Percentiles rank a stretch among this genome's conserved stretches.
phyloP scores from a whole-genome alignment of 2,329 filamentous ascomycete species.

The Fusarium globosum region DNA sequence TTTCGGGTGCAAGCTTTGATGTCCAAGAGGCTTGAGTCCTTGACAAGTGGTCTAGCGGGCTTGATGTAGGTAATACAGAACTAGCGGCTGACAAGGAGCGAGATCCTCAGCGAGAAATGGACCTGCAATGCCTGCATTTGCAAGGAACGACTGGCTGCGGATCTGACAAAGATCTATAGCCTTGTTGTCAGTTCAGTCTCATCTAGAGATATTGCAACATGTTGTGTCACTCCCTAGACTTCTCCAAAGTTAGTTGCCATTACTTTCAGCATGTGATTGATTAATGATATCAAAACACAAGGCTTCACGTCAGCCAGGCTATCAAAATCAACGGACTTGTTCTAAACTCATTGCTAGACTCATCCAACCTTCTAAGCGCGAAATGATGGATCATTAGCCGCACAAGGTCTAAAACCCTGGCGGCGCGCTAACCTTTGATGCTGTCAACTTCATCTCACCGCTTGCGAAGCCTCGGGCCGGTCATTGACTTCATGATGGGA shows the following conservation, averaged over 20 bases:
- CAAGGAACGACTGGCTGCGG: slow-evolving; percentile 25
- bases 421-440: slow-evolving; percentile 31
- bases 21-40: slow-evolving; percentile 19
- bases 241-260: neutral
- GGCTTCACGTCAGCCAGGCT: slow-evolving; percentile 6
- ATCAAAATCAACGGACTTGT: slow-evolving; percentile 4
- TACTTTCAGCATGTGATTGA: neutral
- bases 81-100: slow-evolving; percentile 28
- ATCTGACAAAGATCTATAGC: slow-evolving; percentile 37
- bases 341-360: slow-evolving; percentile 19
- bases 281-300: slow-evolving; percentile 3
- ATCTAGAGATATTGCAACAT: neutral
- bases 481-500: slow-evolving; percentile 22
- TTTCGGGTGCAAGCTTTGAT: slow-evolving; percentile 25
- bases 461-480: slow-evolving; percentile 25
- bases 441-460: slow-evolving; percentile 40
- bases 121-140: slow-evolving; percentile 16
- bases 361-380: slow-evolving; percentile 21
- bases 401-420: slow-evolving; percentile 34
- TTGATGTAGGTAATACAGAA: slow-evolving; percentile 15
- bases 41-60: slow-evolving; percentile 19
- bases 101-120: slow-evolving; percentile 12
- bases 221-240: neutral
- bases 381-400: slow-evolving; percentile 34
- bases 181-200: slow-evolving; percentile 10